Evolutionary conservation across 2,329 filamentous ascomycete species (phyloP), one percentile per base, ranked within the genome.

Genomic region (Monilinia aucupariae): DNA sequence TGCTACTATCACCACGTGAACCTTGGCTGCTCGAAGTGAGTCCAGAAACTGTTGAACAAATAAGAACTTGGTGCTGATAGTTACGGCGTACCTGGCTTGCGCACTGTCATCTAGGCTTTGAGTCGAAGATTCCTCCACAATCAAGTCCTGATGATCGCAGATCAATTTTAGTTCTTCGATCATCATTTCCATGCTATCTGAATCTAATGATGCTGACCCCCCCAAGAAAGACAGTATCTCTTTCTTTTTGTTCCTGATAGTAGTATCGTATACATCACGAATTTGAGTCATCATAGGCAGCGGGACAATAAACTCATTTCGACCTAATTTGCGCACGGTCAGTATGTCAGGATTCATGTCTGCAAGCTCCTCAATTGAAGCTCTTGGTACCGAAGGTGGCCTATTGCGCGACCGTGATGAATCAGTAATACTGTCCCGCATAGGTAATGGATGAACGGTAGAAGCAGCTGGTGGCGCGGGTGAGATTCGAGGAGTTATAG

Each of bases 51-150:
- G 82, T 51, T 78, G 80, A 7, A 86, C 68, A 67, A 88, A 87
- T 39, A 78, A 79, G 67, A 82, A 84, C 67, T 88, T 88, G 61
- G 82, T 75, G 71, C 85, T 87, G 12, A 82, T 80, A 59, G 80
- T 80, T 62, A 80, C 78, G 1, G 80, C 78, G 66, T 84, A 82
- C 69, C 80, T 85, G 3, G 71, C 71, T 67, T 80, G 79, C 60
- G 78, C 75, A 27, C 80, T 76, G 4, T 72, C 70, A 32, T 53
- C 49, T 62, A 83, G 74, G 15, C 47, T 60, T 59, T 73, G 71
- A 17, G 69, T 67, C 22, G 78, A 69, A 2, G 73, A 70, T 9
- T 81, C 75, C n/a, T 78, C 78, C 47, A 80, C 73, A 47, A 82
- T 80, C 43, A 82, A 80, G 5, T 80, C 79, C 4, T 83, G 84